Percentiles rank a stretch among this genome's conserved stretches.
phyloP scores from a whole-genome alignment of 1,284 basidiomycete species.

The Cutaneotrichosporon cavernicola region DNA sequence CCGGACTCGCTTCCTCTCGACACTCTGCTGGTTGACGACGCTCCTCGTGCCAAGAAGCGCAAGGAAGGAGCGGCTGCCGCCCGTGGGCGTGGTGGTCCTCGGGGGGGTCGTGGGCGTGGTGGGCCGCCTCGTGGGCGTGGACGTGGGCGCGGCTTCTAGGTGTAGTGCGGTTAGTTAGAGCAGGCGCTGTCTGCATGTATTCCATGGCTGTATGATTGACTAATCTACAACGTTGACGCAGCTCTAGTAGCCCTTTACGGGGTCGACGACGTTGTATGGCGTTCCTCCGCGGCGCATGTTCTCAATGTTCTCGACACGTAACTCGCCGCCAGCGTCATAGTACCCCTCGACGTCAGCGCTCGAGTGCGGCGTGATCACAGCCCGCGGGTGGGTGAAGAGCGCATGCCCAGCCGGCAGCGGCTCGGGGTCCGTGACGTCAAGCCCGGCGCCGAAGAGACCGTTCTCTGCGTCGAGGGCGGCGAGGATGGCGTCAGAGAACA shows the following conservation, averaged over 20 bases:
- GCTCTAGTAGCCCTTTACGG: constrained; percentile 47
- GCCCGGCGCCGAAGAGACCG: constrained; percentile 39
- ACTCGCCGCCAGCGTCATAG: constrained; percentile 43
- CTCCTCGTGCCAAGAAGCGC: constrained; percentile 88
- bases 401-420: constrained; percentile 47
- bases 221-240: background rate
- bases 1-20: constrained; percentile 95
- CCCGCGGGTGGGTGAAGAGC: constrained; percentile 46
- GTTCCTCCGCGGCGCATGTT: constrained; percentile 38
- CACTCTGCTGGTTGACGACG: constrained; percentile 94
- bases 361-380: constrained; percentile 49
- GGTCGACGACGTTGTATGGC: constrained; percentile 46
- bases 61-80: constrained; percentile 42
- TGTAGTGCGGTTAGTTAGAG: background rate
- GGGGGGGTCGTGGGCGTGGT: constrained; percentile 40
- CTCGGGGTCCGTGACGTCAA: constrained; percentile 55
- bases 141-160: constrained; percentile 42
- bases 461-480: constrained; percentile 17
- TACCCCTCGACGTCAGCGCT: constrained; percentile 44
- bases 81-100: constrained; percentile 35
- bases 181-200: constrained; percentile 19
- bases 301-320: constrained; percentile 52
- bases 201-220: constrained; percentile 18
- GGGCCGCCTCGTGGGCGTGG: constrained; percentile 38
- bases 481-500: constrained; percentile 28